Base-by-base conservation (phyloP, 2,329 filamentous ascomycete genomes). In the Dothistroma septosporum region DNA sequence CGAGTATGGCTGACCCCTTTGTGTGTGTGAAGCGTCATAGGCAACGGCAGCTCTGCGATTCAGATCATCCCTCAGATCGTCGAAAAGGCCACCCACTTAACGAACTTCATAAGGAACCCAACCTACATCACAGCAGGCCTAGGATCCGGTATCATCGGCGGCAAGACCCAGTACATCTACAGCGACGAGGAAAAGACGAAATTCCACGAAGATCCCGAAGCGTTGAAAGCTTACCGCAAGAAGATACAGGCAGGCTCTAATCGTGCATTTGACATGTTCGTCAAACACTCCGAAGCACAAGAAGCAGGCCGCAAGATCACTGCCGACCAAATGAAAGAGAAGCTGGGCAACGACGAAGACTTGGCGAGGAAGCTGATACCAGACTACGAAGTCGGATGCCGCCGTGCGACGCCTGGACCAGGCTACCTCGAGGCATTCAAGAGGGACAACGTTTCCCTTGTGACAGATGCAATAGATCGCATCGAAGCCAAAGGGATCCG, bases 301-400 rank as follows among this genome's bases (percentile, higher is more conserved):
- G 53, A 59, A n/a, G 49, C 61, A 7, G 66, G 59, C 6, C 64
- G 67, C 4, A 64, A 63, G 33, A 56, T 61, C 6, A 70, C 68
- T 7, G 62, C 63, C 22, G 63, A 66, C 2, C 67, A 69, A 55
- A 88, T 88, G 83, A 76, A 76, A 37, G 68, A 78, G 46, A 79
- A 84, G 0, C 73, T 88, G 0, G 74, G 72, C 0, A 78, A 79
- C 56, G 83, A 86, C 62, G 82, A 85, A 0, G 80, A 84, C 24
- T 74, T 89, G 4, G 72, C 83, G 0, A 75, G 83, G 0, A 76
- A 79, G 22, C 76, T 89, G 2, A 77, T 86, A 4, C 87, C 87
- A 0, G 82, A 87, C 63, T 89, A 87, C 68, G 64, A 85, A 0
- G 85, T 86, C 1, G 83, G 85, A 65, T 90, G 87, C 64, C 81